Conservation (phyloP, 441 rosid genomes). For the Theobroma grandiflorum region DNA sequence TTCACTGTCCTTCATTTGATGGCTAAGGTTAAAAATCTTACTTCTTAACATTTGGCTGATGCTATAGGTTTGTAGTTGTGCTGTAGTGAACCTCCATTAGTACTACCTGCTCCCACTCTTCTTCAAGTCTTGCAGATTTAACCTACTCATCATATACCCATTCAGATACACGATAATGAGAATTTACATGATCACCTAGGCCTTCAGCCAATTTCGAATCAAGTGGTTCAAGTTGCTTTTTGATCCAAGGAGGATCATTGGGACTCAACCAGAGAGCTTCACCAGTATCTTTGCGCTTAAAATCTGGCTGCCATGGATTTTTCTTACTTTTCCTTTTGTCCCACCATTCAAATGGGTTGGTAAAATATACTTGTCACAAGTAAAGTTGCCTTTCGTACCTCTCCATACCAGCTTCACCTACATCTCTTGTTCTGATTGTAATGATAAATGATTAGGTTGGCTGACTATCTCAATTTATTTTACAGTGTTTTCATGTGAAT, state of each 20-base stretch:
- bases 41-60: not conserved
- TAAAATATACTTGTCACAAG: slow-evolving; percentile 81
- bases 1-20: not conserved
- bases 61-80: not conserved
- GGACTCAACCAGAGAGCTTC: slow-evolving; percentile 76
- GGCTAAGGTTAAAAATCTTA: not conserved
- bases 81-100: not conserved
- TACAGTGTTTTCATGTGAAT: slow-evolving; percentile 97
- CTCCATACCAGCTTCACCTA: slow-evolving; percentile 37
- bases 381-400: slow-evolving; percentile 38
- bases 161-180: slow-evolving; percentile 35
- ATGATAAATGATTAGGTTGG: not conserved
- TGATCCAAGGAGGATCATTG: slow-evolving; percentile 74
- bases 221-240: slow-evolving; percentile 59
- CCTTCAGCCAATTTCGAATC: slow-evolving; percentile 57
- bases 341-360: slow-evolving; percentile 86
- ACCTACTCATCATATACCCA: slow-evolving; percentile 54
- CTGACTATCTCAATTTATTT: slow-evolving; percentile 39
- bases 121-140: not conserved
- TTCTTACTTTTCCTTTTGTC: slow-evolving; percentile 69
- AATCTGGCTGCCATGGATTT: slow-evolving; percentile 61
- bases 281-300: slow-evolving; percentile 71
- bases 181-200: slow-evolving; percentile 26
- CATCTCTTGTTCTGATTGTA: not conserved
- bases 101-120: not conserved